Percentiles rank a stretch among this genome's conserved stretches.
These are phyloP conservation scores for Acacia confusa DNA, from an alignment of 306 rosid species.

Conservation along the genomic window DNA sequence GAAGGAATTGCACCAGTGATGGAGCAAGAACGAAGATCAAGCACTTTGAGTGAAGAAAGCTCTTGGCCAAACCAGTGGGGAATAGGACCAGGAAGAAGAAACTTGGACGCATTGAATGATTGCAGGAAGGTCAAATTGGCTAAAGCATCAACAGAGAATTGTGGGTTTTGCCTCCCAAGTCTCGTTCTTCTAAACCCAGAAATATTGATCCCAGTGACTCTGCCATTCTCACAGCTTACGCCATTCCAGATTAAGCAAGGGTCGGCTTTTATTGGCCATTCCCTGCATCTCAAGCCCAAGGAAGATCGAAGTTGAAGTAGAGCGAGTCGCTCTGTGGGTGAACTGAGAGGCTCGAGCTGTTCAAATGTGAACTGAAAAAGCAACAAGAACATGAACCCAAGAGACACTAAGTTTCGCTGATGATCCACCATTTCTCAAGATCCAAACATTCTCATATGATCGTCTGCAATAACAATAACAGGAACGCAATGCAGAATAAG, in stretches of 20 bases:
- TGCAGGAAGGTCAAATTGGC: slow-evolving; percentile 66
- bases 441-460: slow-evolving; percentile 42
- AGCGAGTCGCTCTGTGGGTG: slow-evolving; percentile 49
- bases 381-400: slow-evolving; percentile 43
- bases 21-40: slow-evolving; percentile 87
- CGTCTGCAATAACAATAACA: slow-evolving; percentile 39
- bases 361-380: slow-evolving; percentile 61
- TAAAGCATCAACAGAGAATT: slow-evolving; percentile 66
- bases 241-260: slow-evolving; percentile 80
- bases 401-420: slow-evolving; percentile 33
- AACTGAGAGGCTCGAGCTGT: slow-evolving; percentile 66
- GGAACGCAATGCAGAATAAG: slow-evolving; percentile 36
- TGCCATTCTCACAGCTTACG: slow-evolving; percentile 63
- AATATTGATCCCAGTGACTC: slow-evolving; percentile 74
- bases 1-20: slow-evolving; percentile 63
- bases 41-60: slow-evolving; percentile 47
- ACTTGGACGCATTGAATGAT: slow-evolving; percentile 81
- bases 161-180: slow-evolving; percentile 68
- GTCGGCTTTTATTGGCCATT: slow-evolving; percentile 85
- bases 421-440: slow-evolving; percentile 64
- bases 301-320: slow-evolving; percentile 75
- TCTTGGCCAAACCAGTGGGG: slow-evolving; percentile 75
- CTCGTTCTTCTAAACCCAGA: slow-evolving; percentile 85
- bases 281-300: slow-evolving; percentile 74
- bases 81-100: slow-evolving; percentile 69